Evolutionary conservation across 192 early-diverging fungal species (phyloP), one percentile per base, ranked within the genome.

Genomic region (Coemansia sp.): DNA sequence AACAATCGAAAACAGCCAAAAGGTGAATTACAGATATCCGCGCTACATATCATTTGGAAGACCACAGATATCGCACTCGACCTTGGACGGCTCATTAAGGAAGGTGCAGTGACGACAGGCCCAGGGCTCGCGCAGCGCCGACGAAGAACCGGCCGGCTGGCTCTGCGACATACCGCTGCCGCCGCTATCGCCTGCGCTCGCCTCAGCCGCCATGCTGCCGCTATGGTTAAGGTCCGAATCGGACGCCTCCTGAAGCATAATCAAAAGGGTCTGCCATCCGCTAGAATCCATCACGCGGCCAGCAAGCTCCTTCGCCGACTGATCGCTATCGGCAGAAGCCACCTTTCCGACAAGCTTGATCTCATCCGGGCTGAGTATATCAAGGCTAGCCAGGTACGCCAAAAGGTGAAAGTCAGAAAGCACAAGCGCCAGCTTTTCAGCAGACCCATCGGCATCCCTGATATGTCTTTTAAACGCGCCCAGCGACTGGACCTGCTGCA

Each of bases 351-450:
- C 49, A 22, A 70, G 52, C 60, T 55, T 6, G 58, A 82, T 29
- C 46, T 91, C 85, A 6, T 84, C 75, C 7, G 77, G 62, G 27
- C 83, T 84, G 53, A 99, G 69, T 25, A 93, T 75, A n/a, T 82
- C 84, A 29, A 85, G 83, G 16, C 80, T 82, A 29, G 75, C 66
- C 36, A 96, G 70, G 57, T 86, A 90, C 39, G 89, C 75, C 50
- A 99, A 72, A 29, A 93, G 68, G 65, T 98, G 94, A 68, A 95
- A 98, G 67, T 99, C 89, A 4, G 89, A 89, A 4, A 95, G 66
- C 14, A 82, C 48, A 0, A 83, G 66, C 2, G 71, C 67, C 48
- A 91, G 55, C 6, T 71, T 61, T 23, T 74, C 75, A 6, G 67
- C 52, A 27, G 48, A 54, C 2, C 68, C 71, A 6, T 72, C 27